Percentiles rank a stretch among this genome's conserved stretches.
These are phyloP conservation scores for Ocimum tenuiflorum DNA, from an alignment of 257 asterid species.

Conservation along the genomic window DNA sequence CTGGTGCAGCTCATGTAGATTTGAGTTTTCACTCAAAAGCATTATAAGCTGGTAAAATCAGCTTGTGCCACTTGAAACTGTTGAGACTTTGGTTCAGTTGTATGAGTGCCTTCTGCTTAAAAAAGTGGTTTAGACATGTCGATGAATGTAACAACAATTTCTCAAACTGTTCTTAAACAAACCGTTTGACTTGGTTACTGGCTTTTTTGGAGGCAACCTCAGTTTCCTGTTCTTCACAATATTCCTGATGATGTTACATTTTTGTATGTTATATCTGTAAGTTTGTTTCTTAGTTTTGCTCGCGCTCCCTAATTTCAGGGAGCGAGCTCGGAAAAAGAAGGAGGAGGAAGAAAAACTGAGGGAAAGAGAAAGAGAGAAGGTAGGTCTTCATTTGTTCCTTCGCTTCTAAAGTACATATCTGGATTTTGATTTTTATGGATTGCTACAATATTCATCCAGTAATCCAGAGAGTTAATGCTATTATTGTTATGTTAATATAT, in stretches of 20 bases:
- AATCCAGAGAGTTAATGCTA: neutral
- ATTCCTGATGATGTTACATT: constrained; percentile 5
- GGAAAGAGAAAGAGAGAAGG: constrained; percentile 93
- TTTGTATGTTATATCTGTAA: neutral
- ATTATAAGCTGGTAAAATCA: no score
- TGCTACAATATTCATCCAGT: constrained; percentile 5
- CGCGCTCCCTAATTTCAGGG: constrained; percentile 40
- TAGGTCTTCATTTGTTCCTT: constrained; percentile 14
- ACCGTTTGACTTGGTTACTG: neutral
- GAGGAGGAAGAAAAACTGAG: constrained; percentile 88
- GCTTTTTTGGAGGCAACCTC: neutral
- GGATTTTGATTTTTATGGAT: neutral
- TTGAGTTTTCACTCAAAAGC: neutral
- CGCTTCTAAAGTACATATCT: neutral
- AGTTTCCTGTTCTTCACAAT: neutral
- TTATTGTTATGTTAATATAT: neutral
- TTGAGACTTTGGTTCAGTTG: neutral
- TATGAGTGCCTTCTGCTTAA: no score
- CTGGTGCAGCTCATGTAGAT: neutral
- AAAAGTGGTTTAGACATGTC: neutral
- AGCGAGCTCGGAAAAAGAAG: constrained; percentile 88
- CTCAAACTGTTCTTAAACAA: neutral
- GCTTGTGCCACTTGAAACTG: constrained; percentile 1
- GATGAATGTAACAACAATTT: neutral
- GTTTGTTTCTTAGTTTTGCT: neutral